A percentile compares a stretch with the other conserved stretches of the same genome.
Conservation (phyloP, 345 rosid genomes). For the Hibiscus tridactylites region DNA sequence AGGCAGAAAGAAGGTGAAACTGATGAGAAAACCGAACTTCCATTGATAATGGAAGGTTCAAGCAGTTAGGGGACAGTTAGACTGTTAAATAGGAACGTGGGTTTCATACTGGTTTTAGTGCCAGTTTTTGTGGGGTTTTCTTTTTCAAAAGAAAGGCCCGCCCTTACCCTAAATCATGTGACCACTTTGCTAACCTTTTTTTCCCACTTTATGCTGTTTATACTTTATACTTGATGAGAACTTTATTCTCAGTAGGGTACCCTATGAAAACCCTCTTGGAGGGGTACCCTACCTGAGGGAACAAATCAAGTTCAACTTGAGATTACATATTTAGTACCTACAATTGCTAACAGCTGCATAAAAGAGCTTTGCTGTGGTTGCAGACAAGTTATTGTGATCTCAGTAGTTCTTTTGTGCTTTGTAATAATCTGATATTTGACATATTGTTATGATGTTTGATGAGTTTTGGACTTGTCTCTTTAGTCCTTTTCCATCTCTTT, state of each 20-base stretch:
- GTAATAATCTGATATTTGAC: neutral
- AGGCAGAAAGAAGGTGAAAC: constrained; percentile 5
- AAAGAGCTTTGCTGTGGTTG: constrained; percentile 6
- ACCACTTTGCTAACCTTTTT: constrained; percentile 27
- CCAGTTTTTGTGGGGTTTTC: neutral
- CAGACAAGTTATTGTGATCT: constrained; percentile 6
- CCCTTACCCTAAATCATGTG: constrained; percentile 45
- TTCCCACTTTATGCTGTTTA: constrained; percentile 18
- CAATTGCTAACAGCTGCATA: neutral
- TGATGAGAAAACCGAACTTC: constrained; percentile 16
- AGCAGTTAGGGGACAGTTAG: constrained; percentile 42
- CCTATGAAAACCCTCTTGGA: neutral
- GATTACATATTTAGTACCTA: neutral
- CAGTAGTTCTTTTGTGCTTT: constrained; percentile 6
- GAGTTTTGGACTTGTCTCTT: constrained; percentile 10
- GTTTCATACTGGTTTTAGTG: constrained; percentile 27
- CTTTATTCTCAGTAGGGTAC: constrained; percentile 21
- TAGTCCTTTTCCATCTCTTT: constrained; percentile 16
- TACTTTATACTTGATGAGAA: neutral
- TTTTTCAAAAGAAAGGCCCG: constrained; percentile 53
- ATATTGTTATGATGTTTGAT: constrained; percentile 2
- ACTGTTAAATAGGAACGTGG: constrained; percentile 47
- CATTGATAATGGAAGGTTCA: constrained; percentile 21
- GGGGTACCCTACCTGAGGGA: neutral
- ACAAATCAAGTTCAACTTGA: neutral